Evolutionary conservation across 2,329 filamentous ascomycete genomes (phyloP), one percentile per base, ranked within the genome.

Genomic region (Phyllosticta citrichinensis): DNA sequence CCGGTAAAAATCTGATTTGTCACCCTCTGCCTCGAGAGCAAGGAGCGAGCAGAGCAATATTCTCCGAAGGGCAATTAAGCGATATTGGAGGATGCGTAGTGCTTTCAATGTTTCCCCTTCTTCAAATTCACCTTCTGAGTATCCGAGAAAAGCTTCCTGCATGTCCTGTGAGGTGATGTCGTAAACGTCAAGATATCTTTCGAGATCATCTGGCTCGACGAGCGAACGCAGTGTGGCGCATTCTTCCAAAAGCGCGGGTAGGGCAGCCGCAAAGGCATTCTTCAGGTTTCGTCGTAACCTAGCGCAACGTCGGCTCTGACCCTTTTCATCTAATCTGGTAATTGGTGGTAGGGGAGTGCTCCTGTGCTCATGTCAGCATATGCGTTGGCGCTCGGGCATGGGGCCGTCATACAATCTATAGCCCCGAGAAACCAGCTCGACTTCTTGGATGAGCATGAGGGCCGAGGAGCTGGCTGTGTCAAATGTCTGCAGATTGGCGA

Each of bases 311-410:
- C 91, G 83, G 8, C 81, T 83, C 71, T 95, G 89, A 52, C 85
- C 85, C 63, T 86, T 86, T 66, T 95, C 91, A 71, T 99, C 94
- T 33, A 99, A 80, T 54, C 93, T 85, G 66, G 89, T 95, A 63
- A 97, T 88, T n/a, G 94, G 94, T 6, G 94, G 93, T 40, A 97
- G 76, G 24, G 92, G 93, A 17, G 86, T 87, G 79, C 90, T 96
- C 76, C 90, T 95, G 68, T 60, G 51, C 14, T 62, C 35, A 50
- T 59, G 68, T 73, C 63, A 68, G 66, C 64, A 66, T 64, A 69
- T 55, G 25, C 35, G 22, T 35, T n/a, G 17, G 50, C 65, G 60
- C 62, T 55, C 61, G 61, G 56, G 60, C 59, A 54, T 55, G 25
- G 56, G 53, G 47, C 35, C 54, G 56, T 77, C 86, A 73, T 75